Evolutionary conservation across 345 rosid genomes (phyloP).

Genomic region (Lepidium africanum): DNA sequence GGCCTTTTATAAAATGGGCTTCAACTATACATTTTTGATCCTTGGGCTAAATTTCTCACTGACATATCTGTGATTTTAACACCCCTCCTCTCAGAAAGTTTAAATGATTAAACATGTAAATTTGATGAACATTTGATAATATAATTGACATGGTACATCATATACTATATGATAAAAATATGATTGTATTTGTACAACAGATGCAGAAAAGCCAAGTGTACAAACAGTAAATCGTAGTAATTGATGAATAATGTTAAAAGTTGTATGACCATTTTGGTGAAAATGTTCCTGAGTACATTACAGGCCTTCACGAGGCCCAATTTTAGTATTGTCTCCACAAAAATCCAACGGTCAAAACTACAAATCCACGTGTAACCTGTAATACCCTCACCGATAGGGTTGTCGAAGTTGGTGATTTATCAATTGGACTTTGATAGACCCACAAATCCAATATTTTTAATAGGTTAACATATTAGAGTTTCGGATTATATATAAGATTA

Average conservation of each 20-base stretch:
- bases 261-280: constrained; percentile 6
- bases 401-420: not conserved
- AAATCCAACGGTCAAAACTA: not conserved
- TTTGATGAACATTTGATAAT: not conserved
- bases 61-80: not conserved
- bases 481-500: too few relatives aligned
- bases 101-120: not conserved
- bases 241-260: not conserved
- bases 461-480: too few relatives aligned
- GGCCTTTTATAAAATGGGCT: not conserved
- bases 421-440: not conserved
- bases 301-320: not conserved
- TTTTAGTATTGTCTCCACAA: not conserved
- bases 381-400: not conserved
- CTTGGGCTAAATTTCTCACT: not conserved
- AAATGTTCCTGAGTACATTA: not conserved
- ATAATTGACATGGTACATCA: not conserved
- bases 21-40: not conserved
- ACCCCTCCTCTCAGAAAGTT: not conserved
- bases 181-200: not conserved
- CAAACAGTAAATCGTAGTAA: not conserved
- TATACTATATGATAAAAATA: not conserved
- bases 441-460: not conserved
- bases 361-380: not conserved
- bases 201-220: not conserved